Evolutionary conservation across 2,329 filamentous ascomycete genomes (phyloP).

Genomic region (Escovopsis sp.): DNA sequence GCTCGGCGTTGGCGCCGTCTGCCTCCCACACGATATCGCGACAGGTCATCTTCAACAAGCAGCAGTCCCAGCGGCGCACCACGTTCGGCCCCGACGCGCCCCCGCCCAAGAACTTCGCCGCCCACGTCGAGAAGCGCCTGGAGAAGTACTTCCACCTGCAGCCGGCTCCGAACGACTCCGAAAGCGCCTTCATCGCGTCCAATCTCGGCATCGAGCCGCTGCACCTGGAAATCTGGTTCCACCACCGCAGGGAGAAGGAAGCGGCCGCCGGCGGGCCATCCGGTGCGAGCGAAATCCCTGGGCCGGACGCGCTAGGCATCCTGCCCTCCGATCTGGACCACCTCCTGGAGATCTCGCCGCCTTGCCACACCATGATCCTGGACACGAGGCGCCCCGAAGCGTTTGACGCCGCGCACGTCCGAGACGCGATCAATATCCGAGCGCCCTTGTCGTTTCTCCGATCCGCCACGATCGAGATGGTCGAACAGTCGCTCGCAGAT

Average conservation of each 20-base stretch:
- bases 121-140: conserved; percentile 33
- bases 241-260: conserved; percentile 35
- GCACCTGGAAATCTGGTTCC: conserved; percentile 40
- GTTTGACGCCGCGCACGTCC: conserved; percentile 36
- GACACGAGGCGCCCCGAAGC: conserved; percentile 32
- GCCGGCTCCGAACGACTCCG: conserved; percentile 30
- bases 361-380: conserved; percentile 30
- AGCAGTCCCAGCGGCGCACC: conserved; percentile 24
- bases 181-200: conserved; percentile 38
- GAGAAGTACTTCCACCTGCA: conserved; percentile 37
- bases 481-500: conserved; percentile 33
- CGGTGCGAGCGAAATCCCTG: conserved; percentile 11
- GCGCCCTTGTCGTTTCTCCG: conserved; percentile 33
- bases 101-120: conserved; percentile 29
- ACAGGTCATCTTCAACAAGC: conserved; percentile 30
- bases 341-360: conserved; percentile 33
- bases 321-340: conserved; percentile 34
- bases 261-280: conserved; percentile 15
- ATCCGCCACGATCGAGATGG: conserved; percentile 31
- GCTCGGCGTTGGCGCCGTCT: conserved; percentile 7
- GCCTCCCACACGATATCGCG: conserved; percentile 18
- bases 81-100: conserved; percentile 23
- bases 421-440: conserved; percentile 35
- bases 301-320: conserved; percentile 34
- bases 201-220: conserved; percentile 35